Base-by-base conservation (phyloP, 768 basidiomycete species). In the Panaeolus papilionaceus region DNA sequence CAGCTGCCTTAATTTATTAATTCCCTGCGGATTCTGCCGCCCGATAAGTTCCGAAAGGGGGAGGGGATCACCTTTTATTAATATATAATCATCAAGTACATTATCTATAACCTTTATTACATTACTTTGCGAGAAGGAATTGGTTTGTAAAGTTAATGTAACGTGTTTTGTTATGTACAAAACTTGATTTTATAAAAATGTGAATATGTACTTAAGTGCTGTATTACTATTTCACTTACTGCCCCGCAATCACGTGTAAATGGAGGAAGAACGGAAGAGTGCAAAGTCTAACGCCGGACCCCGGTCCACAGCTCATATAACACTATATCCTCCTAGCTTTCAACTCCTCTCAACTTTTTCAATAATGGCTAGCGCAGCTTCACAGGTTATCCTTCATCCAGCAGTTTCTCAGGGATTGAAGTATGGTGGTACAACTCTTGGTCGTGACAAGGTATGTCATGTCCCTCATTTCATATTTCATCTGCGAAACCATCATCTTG, bases 381-480 rank as follows among this genome's bases (percentile, higher is more conserved):
- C 91, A 20, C 93, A 96, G 74, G 75, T 97, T 69, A 84, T 98
- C 66, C 86, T 98, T 54, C 95, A 98, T 73, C 97, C 97, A 9
- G 81, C 85, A 1, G 84, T 94, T 38, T 91, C 92, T 40, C 88
- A 92, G 69, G 79, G 87, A 28, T 81, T 98, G 76, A 93, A 91
- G 75, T 88, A 92, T 62, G 86, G 90, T 61, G 85, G 85, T 20
- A 95, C 95, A 0, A 98, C 94, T 16, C 75, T 92, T 38, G 97
- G 96, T 10, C 85, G 96, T 62, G 97, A 98, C 84, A 98, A 99
- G 89, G 95, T 89, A 71, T 66, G 78, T 66, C 89, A 71, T 66
- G 78, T 66, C 42, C 26, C 33, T 16, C 6, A 23, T 38, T 33
- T 16, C 11, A 23, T 38, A 42, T 65, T 37, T 39, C 14, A 28